Evolutionary conservation across 495 filamentous ascomycete genomes (phyloP), one percentile per base, ranked within the genome.

Genomic region (Daldinia childiae): DNA sequence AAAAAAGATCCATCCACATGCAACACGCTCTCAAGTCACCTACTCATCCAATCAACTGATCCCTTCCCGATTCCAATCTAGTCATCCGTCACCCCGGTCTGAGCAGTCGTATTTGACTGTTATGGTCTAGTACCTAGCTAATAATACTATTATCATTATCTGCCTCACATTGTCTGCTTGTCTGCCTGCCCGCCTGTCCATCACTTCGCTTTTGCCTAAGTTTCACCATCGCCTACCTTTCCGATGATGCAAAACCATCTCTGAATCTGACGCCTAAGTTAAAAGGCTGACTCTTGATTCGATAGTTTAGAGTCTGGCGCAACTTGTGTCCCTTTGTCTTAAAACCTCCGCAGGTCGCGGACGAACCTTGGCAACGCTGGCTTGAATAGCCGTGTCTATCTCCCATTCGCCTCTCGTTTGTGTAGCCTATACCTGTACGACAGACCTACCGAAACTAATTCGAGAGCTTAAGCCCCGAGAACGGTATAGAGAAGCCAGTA

Each of bases 31-130:
- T 48, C 39, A 14, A 57, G 51, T 64, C 71, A 69, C 41, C 51
- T 38, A 30, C 17, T 32, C 55, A 21, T 62, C 71, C 65, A 73
- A 73, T 69, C 71, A 69, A 45, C 71, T 73, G 51, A 58, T 66
- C 56, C 32, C 39, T 15, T 60, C 61, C 38, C 45, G 56, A 66
- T 62, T 34, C 65, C 62, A 17, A 50, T 69, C 65, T 51, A 51
- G 61, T 66, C 61, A 65, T 45, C 61, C 57, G 59, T 64, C 64
- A 26, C 48, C 48, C 48, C 45, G 21, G 32, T 39, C 32, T 36
- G 7, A 58, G 11, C 55, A 58, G 55, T 58, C 21, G 55, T 58
- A 39, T 43, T 55, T 64, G 61, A 70, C 55, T n/a, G 32, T 66
- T 66, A 41, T 34, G 41, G 66, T 64, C 29, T 43, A 64, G 60